Evolutionary conservation across 1,139 yeast genomes (phyloP), one percentile per base, ranked within the genome.

Genomic region (Zygosaccharomyces sapae): DNA sequence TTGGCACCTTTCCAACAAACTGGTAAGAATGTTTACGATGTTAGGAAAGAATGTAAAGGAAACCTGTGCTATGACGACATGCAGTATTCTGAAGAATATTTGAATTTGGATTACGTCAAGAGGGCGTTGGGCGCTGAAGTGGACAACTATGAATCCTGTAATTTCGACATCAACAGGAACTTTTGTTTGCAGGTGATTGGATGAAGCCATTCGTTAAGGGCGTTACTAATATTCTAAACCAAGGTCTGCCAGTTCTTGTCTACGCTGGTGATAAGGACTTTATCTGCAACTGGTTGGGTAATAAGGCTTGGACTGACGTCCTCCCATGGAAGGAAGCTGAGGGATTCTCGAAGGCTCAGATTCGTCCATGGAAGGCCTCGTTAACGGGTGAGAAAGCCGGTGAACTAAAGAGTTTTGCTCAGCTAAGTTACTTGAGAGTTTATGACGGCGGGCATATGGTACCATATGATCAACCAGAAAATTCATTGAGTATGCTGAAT

Each of bases 91-190:
- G 85, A 80, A 53, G 69, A 76, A 46, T 86, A 81, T 71, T 72
- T 86, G 71, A 86, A 86, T 74, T 74, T 73, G 65, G 81, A 77
- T 19, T 72, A 70, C 47, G 92, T 86, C 47, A 83, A 82, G 72
- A 80, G 77, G 55, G 92, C 90, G 37, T 75, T 92, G 50, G 98
- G 98, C 51, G 96, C 94, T 38, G 97, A 90, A 70, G 95, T 88
- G 50, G 92, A 85, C 46, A 68, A 72, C 43, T 92, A 83, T 69
- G 83, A 83, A 66, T 80, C 89, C 35, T 92, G 98, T 75, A 88
- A 87, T 74, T 79, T 83, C 65, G 92, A 85, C 59, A 78, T 87
- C 57, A 83, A 83, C 76, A 79, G 86, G 66, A 84, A 83, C 75
- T 90, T 90, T 66, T 84, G 61, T 81, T 86, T 65, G 87, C 88